Base-by-base conservation (phyloP, 768 basidiomycete genomes). In the Austroboletus eburneus region DNA sequence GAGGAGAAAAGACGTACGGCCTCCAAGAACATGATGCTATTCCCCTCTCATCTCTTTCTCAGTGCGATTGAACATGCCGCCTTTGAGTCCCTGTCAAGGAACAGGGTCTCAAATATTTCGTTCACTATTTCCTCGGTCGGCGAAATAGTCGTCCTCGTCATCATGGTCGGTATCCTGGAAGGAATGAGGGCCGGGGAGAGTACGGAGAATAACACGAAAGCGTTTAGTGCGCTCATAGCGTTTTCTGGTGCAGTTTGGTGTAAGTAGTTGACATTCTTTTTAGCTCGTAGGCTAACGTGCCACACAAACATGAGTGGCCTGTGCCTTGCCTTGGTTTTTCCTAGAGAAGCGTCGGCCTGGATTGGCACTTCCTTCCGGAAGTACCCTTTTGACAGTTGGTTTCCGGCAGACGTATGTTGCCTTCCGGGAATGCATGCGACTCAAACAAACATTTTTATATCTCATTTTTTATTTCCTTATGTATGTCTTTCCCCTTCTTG, bases 201-300 rank as follows among this genome's bases (percentile, higher is more conserved):
- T 56, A 75, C 75, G 1, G 78, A 83, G 46, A 84, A 85, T 61
- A 88, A 89, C 57, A 88, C 85, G 3, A 82, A 75, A 51, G 81
- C 82, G 3, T 83, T 89, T 58, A 87, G 83, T 56, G 76, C 80
- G 10, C 68, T 88, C n/a, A 85, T 87, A 51, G 87, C 87, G 0
- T 89, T 87, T 62, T 75, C 84, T 16, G 86, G 86, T 1, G 86
- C 77, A n/a, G 72, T 83, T 8, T 89, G 87, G 86, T 50, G 83
- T 83, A 60, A 40, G 81, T 70, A 10, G 20, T 22, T 8, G 5
- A n/a, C 5, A 7, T 42, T 36, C 9, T 20, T 21, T 38, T 39
- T 9, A 1, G 2, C 8, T 5, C 2, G 3, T 4, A 5, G 2
- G 18, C 49, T 21, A 51, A n/a, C 6, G 17, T 20, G 45, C 41